Conservation (phyloP, 2,329 filamentous ascomycete genomes). For the Aotearoamyces nothofagi region DNA sequence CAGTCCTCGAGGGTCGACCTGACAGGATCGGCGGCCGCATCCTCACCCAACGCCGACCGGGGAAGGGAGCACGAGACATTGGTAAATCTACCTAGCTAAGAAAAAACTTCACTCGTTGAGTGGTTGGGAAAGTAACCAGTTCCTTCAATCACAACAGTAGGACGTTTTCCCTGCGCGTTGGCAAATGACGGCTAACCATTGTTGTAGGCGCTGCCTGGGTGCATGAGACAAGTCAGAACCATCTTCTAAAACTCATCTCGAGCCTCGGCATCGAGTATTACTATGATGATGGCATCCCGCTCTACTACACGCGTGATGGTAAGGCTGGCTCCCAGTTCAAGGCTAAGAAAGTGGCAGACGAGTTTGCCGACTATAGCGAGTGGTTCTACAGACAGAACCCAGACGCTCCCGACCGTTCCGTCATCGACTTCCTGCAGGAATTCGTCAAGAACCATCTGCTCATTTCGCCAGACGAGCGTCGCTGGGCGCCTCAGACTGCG, state of each 20-base stretch:
- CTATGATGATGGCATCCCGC: slow-evolving; percentile 26
- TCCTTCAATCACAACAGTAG: slow-evolving; percentile 15
- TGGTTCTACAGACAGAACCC: slow-evolving; percentile 25
- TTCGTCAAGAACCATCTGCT: slow-evolving; percentile 25
- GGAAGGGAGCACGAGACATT: slow-evolving; percentile 22
- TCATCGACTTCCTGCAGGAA: slow-evolving; percentile 24
- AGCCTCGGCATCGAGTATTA: slow-evolving; percentile 26
- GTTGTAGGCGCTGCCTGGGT: slow-evolving; percentile 26
- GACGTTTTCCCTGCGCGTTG: slow-evolving; percentile 15
- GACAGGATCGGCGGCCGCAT: slow-evolving; percentile 35
- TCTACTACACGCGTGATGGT: slow-evolving; percentile 26
- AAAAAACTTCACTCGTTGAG: slow-evolving; percentile 17
- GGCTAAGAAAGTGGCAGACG: slow-evolving; percentile 28
- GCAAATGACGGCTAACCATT: slow-evolving; percentile 11
- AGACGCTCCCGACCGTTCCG: slow-evolving; percentile 23
- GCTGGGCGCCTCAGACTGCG: slow-evolving; percentile 27
- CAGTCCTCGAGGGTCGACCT: slow-evolving; percentile 36
- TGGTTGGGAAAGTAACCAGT: slow-evolving; percentile 10
- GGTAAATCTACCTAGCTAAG: slow-evolving; percentile 22
- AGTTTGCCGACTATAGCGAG: slow-evolving; percentile 26
- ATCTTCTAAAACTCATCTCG: slow-evolving; percentile 25
- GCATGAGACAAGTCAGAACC: slow-evolving; percentile 29
- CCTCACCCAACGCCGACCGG: slow-evolving; percentile 22
- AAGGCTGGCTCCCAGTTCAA: slow-evolving; percentile 28
- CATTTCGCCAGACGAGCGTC: slow-evolving; percentile 24